phyloP scores from a whole-genome alignment of 2,329 filamentous ascomycete species.

The Fusarium tuaranense region DNA sequence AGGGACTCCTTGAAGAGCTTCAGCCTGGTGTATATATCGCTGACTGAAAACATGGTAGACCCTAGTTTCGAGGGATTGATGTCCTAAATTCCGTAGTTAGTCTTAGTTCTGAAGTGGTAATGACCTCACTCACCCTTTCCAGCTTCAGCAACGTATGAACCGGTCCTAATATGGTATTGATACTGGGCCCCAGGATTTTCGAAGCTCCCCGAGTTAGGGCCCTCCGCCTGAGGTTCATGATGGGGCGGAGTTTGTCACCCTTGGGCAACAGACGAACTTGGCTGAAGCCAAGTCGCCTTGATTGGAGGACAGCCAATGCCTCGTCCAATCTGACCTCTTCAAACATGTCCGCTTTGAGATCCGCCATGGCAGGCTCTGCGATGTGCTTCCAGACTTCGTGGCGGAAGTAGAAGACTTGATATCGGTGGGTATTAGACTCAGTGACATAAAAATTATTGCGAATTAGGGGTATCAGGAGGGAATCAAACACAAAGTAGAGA shows the following conservation, averaged over 20 bases:
- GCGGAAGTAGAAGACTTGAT: conserved; percentile 90
- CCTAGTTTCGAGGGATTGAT: conserved; percentile 74
- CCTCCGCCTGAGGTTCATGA: conserved; percentile 85
- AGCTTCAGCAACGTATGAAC: conserved; percentile 81
- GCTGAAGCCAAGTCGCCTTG: conserved; percentile 78
- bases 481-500: conserved; percentile 93
- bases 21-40: conserved; percentile 81
- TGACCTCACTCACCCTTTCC: conserved; percentile 70
- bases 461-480: conserved; percentile 86
- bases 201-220: conserved; percentile 69
- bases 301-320: conserved; percentile 68
- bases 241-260: conserved; percentile 78
- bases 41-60: conserved; percentile 82
- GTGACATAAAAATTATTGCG: conserved; percentile 94
- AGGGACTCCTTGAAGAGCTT: conserved; percentile 73
- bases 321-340: conserved; percentile 75
- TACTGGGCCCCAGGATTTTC: conserved; percentile 65
- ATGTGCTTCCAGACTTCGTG: conserved; percentile 91
- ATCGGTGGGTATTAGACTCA: conserved; percentile 84
- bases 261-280: conserved; percentile 88
- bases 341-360: conserved; percentile 79
- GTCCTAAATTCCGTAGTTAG: conserved; percentile 44
- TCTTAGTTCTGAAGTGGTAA: neutral
- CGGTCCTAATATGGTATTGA: conserved; percentile 71
- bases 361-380: conserved; percentile 76